Percentiles rank a stretch among this genome's conserved stretches.
These are phyloP conservation scores for Corymbia maculata DNA, from an alignment of 345 rosid genomes.

Conservation along the genomic window DNA sequence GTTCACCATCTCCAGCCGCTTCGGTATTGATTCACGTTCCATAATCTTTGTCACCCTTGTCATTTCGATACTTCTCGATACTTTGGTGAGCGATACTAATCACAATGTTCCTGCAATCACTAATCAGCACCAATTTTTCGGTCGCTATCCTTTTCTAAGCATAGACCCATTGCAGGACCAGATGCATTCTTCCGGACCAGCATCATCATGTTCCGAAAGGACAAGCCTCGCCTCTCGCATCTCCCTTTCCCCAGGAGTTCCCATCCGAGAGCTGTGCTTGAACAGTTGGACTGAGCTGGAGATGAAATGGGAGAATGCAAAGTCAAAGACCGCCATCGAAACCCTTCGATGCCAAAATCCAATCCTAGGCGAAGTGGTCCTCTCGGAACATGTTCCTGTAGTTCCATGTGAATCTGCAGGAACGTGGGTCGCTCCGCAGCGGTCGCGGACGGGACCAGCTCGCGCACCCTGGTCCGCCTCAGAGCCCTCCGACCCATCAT, in stretches of 20 bases:
- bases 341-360: neutral
- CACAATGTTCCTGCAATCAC: neutral
- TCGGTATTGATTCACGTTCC: neutral
- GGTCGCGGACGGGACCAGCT: neutral
- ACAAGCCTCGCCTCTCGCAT: neutral
- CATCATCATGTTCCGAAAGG: neutral
- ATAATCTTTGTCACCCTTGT: neutral
- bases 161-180: neutral
- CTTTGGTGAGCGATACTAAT: neutral
- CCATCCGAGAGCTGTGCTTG: neutral
- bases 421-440: neutral
- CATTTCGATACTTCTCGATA: neutral
- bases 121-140: neutral
- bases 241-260: neutral
- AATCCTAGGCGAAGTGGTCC: neutral
- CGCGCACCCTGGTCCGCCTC: neutral
- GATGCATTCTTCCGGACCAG: neutral
- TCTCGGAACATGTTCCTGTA: neutral
- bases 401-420: neutral
- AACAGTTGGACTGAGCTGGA: neutral
- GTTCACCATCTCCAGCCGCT: neutral
- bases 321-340: neutral
- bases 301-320: neutral
- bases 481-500: neutral
- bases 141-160: neutral